Base-by-base conservation (phyloP, 768 basidiomycete genomes). In the Lentinula boryana region DNA sequence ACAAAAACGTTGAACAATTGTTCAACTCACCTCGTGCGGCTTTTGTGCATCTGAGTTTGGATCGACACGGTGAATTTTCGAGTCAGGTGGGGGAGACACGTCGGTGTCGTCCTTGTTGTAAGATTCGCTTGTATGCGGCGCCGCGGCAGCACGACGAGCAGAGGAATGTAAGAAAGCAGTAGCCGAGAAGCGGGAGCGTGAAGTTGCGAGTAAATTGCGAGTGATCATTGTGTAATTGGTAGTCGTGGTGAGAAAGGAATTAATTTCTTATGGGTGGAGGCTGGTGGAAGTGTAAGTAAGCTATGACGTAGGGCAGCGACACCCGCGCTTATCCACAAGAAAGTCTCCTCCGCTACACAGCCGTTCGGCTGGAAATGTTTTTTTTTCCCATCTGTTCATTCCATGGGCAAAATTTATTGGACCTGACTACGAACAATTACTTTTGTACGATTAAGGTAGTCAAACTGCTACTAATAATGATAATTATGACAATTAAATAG, bases 21-120 rank as follows among this genome's bases (percentile, higher is more conserved):
- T 38, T 38, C 3, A 54, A 0, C 53, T 23, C 12, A 56, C 55
- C 55, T 58, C 57, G 10, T 58, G 18, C 16, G 57, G 57, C 18
- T 44, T 43, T 41, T 58, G 57, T 10, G 41, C 31, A 31, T 58
- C 57, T 7, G 57, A 58, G 18, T 46, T 48, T 16, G 57, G 57
- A 44, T 58, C 57, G 5, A 58, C 57, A 48, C 57, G 57, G 23
- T 58, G 57, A 32, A 58, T 57, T 57, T 57, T 27, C 8, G 57
- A 58, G 16, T 58, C 57, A 4, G 32, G 41, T 21, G 57, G 44
- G 3, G 57, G 57, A 35, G 43, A 48, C 3, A 35, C 32, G 16
- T 58, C 57, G n/a, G 53, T 18, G 27, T 48, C 44, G 33, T 58
- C 57, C 13, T 58, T 58, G n/a, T 46, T 48, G 57, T 58, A 58